A percentile compares a stretch with the other conserved stretches of the same genome.
phyloP scores from a whole-genome alignment of 73 alveolate species.

The Paramecium biaurelia region DNA sequence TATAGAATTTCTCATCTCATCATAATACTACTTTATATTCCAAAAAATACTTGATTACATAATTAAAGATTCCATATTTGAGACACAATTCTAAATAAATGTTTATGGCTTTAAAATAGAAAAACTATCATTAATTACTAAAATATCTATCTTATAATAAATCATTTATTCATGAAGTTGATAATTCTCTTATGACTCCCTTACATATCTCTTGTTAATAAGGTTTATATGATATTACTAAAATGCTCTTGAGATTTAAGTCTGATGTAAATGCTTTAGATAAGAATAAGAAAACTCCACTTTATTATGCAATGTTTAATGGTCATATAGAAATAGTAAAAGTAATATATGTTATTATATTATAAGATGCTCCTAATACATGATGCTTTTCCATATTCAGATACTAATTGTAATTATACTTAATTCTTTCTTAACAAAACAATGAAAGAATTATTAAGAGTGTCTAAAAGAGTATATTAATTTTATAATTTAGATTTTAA shows the following conservation, averaged over 20 bases:
- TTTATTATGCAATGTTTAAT: not conserved
- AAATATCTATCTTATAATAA: not conserved
- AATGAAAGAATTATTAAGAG: not conserved
- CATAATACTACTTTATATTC: not conserved
- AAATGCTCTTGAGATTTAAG: not conserved
- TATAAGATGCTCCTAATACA: not conserved
- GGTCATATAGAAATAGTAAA: not conserved
- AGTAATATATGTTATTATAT: not conserved
- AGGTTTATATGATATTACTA: not conserved
- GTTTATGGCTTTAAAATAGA: not conserved
- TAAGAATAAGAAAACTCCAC: not conserved
- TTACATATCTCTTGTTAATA: not conserved
- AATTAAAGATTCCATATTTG: not conserved
- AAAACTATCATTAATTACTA: not conserved
- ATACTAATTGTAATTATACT: not conserved
- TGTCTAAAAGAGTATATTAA: not conserved
- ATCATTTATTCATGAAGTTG: not conserved
- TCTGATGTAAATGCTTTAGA: slow-evolving; percentile 27
- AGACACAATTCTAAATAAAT: not conserved
- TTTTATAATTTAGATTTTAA: not conserved
- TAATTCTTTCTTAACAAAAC: not conserved
- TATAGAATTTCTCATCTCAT: not conserved
- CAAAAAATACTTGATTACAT: not conserved
- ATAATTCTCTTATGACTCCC: not conserved
- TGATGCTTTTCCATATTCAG: not conserved